Base-by-base conservation (phyloP, 1,139 yeast species). In the Blastobotrys ciferrii region DNA sequence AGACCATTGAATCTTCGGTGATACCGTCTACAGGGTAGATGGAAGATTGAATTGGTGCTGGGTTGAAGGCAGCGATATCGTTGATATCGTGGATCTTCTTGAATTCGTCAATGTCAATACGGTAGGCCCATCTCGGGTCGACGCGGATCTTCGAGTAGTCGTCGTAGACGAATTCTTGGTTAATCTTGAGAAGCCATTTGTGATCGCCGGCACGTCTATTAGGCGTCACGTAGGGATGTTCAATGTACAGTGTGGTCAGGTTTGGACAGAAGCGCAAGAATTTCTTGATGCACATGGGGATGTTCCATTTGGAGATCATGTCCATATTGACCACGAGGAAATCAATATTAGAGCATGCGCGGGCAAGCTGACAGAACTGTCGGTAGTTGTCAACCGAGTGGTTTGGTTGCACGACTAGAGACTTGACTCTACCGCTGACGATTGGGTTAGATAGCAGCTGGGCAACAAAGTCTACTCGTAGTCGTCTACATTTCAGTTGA, bases 401-500 rank as follows among this genome's bases (percentile, higher is more conserved):
- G 28, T 50, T 50, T 3, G 53, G 53, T 23, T 45, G 53, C 2
- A 50, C 47, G 6, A 47, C 41, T 33, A 50, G 36, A 5, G 47
- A 42, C n/a, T 33, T 19, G 12, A 50, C 33, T 1, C 32, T 32
- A 12, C 19, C 14, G 11, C 37, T 18, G 23, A 5, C 43, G 32
- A 5, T 32, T 9, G 32, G 42, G 18, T 15, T 37, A 4, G 13
- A 33, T 14, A 46, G 49, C 11, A 50, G 14, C 39, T 42, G 13
- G 13, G 49, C 47, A n/a, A 46, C 53, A 45, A 47, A 50, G 35
- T 42, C 47, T 3, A 42, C 47, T 28, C 46, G 36, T 31, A 50
- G 39, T 17, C 45, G 43, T 18, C 51, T 44, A 38, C 48, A 47
- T 28, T 50, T 47, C 35, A 50, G 46, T 41, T 50, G 53, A n/a